phyloP scores from a whole-genome alignment of 805 yeast genomes.

The Wickerhamiella galacta region DNA sequence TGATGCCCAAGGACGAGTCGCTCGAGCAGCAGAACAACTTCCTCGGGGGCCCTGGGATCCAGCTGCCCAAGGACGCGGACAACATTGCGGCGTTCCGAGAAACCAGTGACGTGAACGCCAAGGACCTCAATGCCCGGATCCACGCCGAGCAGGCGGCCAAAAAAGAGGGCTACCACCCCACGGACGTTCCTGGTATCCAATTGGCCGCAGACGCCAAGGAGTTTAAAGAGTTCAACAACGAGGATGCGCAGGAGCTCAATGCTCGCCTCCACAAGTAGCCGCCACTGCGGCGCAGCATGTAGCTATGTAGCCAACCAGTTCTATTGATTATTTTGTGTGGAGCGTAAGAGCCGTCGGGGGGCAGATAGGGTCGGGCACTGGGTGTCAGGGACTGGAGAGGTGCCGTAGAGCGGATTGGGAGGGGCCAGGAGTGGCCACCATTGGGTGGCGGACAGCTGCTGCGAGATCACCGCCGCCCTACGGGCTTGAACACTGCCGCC shows the following conservation, averaged over 20 bases:
- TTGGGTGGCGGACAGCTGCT: too few species aligned
- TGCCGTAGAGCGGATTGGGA: too few species aligned
- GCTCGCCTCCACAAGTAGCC: too few species aligned
- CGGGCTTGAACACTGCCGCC: too few species aligned
- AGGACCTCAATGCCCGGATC: conserved; percentile 32
- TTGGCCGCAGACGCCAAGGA: conserved; percentile 49
- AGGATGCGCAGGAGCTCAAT: conserved; percentile 27
- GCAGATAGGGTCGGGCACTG: too few species aligned
- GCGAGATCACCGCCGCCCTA: too few species aligned
- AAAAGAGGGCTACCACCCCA: neutral
- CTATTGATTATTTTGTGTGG: too few species aligned
- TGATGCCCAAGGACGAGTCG: conserved; percentile 19
- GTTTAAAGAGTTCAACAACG: conserved; percentile 38
- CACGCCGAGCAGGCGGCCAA: conserved; percentile 22
- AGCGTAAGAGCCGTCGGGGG: too few species aligned
- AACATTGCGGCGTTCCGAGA: conserved; percentile 50
- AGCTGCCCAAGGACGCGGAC: conserved; percentile 43
- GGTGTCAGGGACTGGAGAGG: too few species aligned
- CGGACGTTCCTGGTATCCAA: conserved; percentile 49
- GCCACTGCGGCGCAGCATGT: too few species aligned
- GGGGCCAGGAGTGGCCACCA: too few species aligned
- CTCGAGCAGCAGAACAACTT: conserved; percentile 4
- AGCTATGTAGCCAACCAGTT: too few species aligned
- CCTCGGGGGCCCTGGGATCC: conserved; percentile 58
- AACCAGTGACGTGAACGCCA: conserved; percentile 38